Evolutionary conservation across 257 asterid species (phyloP).

Genomic region (Galeopsis tetrahit): DNA sequence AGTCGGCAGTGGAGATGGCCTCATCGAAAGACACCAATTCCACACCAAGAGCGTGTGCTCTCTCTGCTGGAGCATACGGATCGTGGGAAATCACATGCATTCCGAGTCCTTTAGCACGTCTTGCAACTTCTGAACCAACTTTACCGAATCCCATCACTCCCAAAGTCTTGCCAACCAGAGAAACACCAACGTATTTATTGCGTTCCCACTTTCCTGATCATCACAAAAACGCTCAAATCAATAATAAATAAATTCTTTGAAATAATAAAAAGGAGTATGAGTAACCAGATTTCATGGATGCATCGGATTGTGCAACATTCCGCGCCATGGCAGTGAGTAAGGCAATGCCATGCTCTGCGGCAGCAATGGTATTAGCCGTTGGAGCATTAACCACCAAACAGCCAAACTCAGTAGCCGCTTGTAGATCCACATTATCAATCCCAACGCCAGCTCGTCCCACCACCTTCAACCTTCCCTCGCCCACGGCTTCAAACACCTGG

Average conservation of each 20-base stretch:
- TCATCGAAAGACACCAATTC: constrained; percentile 82
- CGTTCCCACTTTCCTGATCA: constrained; percentile 80
- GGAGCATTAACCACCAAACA: constrained; percentile 92
- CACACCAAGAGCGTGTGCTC: constrained; percentile 85
- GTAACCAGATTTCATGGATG: constrained; percentile 85
- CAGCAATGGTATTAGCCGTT: constrained; percentile 89
- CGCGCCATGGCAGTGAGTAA: constrained; percentile 79
- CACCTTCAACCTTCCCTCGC: constrained; percentile 74
- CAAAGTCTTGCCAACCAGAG: constrained; percentile 84
- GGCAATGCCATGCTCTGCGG: constrained; percentile 90
- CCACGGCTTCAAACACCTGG: constrained; percentile 67
- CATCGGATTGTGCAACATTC: constrained; percentile 84
- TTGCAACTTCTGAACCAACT: constrained; percentile 67
- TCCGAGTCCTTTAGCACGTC: constrained; percentile 96
- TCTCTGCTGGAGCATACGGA: constrained; percentile 94
- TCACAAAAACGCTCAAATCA: not conserved
- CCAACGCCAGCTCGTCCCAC: constrained; percentile 96
- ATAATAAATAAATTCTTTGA: not conserved
- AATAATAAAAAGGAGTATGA: not conserved
- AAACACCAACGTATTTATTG: constrained; percentile 59
- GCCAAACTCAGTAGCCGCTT: constrained; percentile 86
- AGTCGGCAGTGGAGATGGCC: constrained; percentile 81
- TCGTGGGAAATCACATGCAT: constrained; percentile 92
- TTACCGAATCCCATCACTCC: constrained; percentile 97
- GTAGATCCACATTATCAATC: constrained; percentile 89